These are phyloP conservation scores for Dispira simplex DNA, from an alignment of 192 early-diverging fungal genomes.

Conservation along the genomic window DNA sequence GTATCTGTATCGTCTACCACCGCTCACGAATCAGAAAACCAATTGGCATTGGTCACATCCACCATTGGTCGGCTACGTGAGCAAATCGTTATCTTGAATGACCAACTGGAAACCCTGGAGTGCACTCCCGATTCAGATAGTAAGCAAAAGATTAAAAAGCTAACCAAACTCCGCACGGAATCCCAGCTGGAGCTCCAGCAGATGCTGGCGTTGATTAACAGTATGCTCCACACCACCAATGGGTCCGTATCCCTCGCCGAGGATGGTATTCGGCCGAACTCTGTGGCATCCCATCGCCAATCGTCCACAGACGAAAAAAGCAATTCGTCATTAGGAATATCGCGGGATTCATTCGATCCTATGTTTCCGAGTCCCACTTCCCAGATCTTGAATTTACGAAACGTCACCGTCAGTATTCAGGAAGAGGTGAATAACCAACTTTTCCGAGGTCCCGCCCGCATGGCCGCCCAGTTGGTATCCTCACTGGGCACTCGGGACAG, in stretches of 20 bases:
- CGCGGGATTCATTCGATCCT: neutral
- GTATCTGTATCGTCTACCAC: too few relatives aligned
- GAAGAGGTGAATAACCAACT: neutral
- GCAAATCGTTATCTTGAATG: neutral
- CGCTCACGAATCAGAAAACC: neutral
- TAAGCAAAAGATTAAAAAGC: neutral
- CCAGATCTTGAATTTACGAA: neutral
- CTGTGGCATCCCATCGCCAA: neutral
- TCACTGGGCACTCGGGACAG: constrained; percentile 10
- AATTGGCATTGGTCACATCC: neutral
- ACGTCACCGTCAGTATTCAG: constrained; percentile 8
- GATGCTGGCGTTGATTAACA: neutral
- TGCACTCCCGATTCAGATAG: too few relatives aligned
- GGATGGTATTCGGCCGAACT: too few relatives aligned
- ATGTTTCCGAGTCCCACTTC: neutral
- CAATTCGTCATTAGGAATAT: neutral
- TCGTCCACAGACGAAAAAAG: neutral
- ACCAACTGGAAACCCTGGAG: neutral
- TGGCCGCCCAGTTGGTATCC: neutral
- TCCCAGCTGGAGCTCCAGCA: neutral
- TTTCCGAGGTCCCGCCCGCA: constrained; percentile 1
- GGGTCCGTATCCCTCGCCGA: too few relatives aligned
- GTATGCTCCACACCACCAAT: neutral
- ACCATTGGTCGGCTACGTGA: neutral
- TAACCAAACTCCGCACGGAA: neutral